These are phyloP conservation scores for Dioscorea alata DNA, from an alignment of 106 monocot species.

Conservation along the genomic window DNA sequence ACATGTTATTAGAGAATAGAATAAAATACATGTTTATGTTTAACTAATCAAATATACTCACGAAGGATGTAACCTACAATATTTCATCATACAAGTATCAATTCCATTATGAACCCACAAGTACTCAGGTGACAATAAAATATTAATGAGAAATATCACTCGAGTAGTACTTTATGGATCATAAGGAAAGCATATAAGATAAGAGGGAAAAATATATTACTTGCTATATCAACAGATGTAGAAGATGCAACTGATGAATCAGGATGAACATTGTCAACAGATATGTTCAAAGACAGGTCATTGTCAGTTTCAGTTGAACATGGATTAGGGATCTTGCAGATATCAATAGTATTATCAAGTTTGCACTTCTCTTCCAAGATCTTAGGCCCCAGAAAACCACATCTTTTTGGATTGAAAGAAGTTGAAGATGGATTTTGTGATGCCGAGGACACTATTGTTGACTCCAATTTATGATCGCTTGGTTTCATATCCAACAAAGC, in stretches of 20 bases:
- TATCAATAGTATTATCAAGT: conserved; percentile 2
- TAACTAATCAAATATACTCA: no score
- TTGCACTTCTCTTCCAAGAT: conserved; percentile 1
- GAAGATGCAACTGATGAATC: neutral
- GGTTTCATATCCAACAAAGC: conserved; percentile 1
- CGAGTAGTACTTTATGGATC: no score
- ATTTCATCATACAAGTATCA: no score
- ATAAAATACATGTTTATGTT: no score
- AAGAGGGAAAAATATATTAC: neutral
- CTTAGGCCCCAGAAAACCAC: neutral
- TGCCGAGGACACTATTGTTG: conserved; percentile 2
- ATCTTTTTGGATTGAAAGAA: conserved; percentile 1
- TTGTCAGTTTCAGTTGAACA: neutral
- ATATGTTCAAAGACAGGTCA: conserved; percentile 4
- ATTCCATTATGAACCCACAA: no score
- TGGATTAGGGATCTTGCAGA: conserved; percentile 5
- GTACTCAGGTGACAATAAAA: no score
- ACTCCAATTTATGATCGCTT: conserved; percentile 6
- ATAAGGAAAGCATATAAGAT: no score
- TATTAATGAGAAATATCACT: no score
- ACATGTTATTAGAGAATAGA: neutral
- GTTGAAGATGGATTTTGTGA: neutral
- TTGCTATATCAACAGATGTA: neutral
- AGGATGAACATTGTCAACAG: conserved; percentile 1
- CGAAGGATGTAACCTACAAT: no score